These are phyloP conservation scores for Pugionium cornutum DNA, from an alignment of 345 rosid species.

Conservation along the genomic window DNA sequence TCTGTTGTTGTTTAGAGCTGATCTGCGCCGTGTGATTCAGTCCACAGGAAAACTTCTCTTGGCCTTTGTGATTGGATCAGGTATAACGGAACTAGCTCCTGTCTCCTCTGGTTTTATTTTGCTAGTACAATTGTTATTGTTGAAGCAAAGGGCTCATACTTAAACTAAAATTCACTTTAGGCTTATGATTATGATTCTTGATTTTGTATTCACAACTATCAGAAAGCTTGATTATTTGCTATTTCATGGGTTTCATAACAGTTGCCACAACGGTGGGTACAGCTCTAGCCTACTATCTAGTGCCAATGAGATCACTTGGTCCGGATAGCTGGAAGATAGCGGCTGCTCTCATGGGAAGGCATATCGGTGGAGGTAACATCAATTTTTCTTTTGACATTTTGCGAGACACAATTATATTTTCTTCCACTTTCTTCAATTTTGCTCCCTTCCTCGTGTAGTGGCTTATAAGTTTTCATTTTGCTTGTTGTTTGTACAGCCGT, in stretches of 20 bases:
- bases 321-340: conserved; percentile 89
- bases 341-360: conserved; percentile 93
- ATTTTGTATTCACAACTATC: conserved; percentile 1
- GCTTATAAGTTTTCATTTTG: conserved; percentile 24
- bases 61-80: conserved; percentile 83
- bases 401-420: background rate
- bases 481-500: conserved; percentile 51
- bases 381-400: background rate
- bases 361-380: conserved; percentile 74
- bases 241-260: conserved; percentile 24
- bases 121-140: background rate
- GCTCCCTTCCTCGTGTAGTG: background rate
- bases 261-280: conserved; percentile 88
- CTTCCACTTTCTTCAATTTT: background rate
- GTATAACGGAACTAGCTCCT: conserved; percentile 34
- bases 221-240: background rate
- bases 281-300: conserved; percentile 60
- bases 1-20: conserved; percentile 73
- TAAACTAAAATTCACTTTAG: background rate
- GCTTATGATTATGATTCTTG: background rate
- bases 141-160: background rate
- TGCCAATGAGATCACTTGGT: conserved; percentile 90
- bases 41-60: conserved; percentile 75
- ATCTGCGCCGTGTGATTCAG: conserved; percentile 64
- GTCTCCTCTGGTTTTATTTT: background rate